Conservation (phyloP, 805 yeast species). For the Saturnispora hagleri region DNA sequence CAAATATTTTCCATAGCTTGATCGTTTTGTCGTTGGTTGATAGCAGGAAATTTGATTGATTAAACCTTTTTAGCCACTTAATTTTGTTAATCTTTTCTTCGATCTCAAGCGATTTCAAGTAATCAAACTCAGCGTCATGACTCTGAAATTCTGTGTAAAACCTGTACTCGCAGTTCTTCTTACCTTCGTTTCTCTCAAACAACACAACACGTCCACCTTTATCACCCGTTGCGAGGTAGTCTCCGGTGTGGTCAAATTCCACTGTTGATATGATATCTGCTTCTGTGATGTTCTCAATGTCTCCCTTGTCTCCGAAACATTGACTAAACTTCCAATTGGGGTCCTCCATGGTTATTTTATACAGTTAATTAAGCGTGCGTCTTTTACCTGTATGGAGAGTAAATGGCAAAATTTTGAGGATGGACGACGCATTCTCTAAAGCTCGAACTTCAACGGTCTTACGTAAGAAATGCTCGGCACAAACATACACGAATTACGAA, state of each 20-base stretch:
- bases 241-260: slow-evolving; percentile 91
- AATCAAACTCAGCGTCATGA: slow-evolving; percentile 98
- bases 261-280: slow-evolving; percentile 97
- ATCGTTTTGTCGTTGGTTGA: slow-evolving; percentile 97
- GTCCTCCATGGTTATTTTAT: slow-evolving; percentile 20
- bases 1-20: slow-evolving; percentile 93
- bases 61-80: slow-evolving; percentile 86
- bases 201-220: slow-evolving; percentile 96
- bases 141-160: slow-evolving; percentile 95
- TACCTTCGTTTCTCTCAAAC: slow-evolving; percentile 76
- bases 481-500: neutral
- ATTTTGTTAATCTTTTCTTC: slow-evolving; percentile 97
- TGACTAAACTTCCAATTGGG: slow-evolving; percentile 79
- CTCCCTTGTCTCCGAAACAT: slow-evolving; percentile 98
- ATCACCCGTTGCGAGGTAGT: slow-evolving; percentile 95
- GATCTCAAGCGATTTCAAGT: slow-evolving; percentile 88
- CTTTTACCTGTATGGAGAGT: neutral
- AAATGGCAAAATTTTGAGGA: neutral
- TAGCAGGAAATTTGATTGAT: slow-evolving; percentile 81
- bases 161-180: slow-evolving; percentile 83
- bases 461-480: neutral
- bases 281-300: slow-evolving; percentile 88
- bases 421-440: neutral
- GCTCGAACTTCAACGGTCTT: neutral
- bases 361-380: neutral